Evolutionary conservation across 2,329 filamentous ascomycete genomes (phyloP).

Genomic region (Botrytis deweyae): DNA sequence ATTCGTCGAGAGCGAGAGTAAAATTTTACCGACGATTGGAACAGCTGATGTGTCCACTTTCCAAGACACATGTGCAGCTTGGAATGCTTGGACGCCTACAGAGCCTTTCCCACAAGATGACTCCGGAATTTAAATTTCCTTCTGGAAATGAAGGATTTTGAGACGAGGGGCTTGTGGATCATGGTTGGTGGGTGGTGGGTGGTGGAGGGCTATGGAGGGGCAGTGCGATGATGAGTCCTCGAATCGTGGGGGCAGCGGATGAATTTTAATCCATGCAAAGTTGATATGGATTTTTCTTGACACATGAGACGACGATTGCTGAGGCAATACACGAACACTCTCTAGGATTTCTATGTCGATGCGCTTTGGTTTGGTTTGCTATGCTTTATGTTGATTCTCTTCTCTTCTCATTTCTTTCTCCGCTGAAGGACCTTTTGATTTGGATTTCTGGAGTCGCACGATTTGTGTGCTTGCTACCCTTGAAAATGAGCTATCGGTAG

Average conservation of each 20-base stretch:
- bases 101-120: constrained; percentile 31
- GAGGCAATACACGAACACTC: not conserved
- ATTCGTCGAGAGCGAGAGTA: constrained; percentile 45
- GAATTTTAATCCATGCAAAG: not conserved
- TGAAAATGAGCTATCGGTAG: not conserved
- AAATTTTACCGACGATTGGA: constrained; percentile 24
- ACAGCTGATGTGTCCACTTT: constrained; percentile 27
- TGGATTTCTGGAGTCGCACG: not conserved
- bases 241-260: not conserved
- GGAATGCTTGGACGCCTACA: constrained; percentile 26
- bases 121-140: constrained; percentile 32
- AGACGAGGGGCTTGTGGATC: not conserved
- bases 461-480: not conserved
- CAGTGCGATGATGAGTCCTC: no score
- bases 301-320: not conserved
- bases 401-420: not conserved
- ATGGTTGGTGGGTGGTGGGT: not conserved
- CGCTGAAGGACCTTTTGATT: not conserved
- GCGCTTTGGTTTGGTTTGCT: not conserved
- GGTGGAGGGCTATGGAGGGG: not conserved
- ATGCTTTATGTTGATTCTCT: not conserved
- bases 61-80: constrained; percentile 30
- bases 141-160: not conserved
- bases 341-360: not conserved
- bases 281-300: not conserved